Percentiles rank a stretch among this genome's conserved stretches.
These are phyloP conservation scores for Nicotiana tomentosiformis DNA, from an alignment of 257 asterid genomes.

Conservation along the genomic window DNA sequence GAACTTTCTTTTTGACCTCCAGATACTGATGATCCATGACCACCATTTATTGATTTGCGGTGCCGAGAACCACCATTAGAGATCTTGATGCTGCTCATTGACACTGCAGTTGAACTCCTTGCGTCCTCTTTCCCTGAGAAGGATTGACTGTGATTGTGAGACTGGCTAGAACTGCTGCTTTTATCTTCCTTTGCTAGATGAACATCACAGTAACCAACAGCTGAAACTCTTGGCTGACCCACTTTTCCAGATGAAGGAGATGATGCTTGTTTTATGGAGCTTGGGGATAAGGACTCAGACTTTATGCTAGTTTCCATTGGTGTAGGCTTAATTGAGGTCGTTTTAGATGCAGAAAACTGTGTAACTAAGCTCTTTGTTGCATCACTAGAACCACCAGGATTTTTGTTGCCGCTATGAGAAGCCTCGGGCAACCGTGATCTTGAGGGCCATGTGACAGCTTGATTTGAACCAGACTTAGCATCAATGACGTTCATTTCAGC, in stretches of 20 bases:
- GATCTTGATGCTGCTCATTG: constrained; percentile 27
- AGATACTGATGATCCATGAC: constrained; percentile 20
- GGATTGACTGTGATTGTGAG: constrained; percentile 28
- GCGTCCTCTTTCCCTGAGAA: constrained; percentile 35
- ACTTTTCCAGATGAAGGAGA: constrained; percentile 40
- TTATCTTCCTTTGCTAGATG: constrained; percentile 36
- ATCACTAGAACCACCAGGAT: constrained; percentile 33
- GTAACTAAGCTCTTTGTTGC: constrained; percentile 31
- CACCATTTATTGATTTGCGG: constrained; percentile 23
- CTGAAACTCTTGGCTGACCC: constrained; percentile 27
- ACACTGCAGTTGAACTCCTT: constrained; percentile 29
- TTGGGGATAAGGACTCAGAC: constrained; percentile 40
- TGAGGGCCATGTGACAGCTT: constrained; percentile 33
- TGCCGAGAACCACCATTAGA: constrained; percentile 26
- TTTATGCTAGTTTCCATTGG: constrained; percentile 31
- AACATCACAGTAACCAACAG: constrained; percentile 27
- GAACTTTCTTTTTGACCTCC: constrained; percentile 33
- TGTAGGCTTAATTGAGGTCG: constrained; percentile 28
- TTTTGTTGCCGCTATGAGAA: constrained; percentile 29
- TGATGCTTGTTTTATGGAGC: constrained; percentile 24
- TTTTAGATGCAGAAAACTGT: constrained; percentile 34
- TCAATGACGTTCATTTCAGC: constrained; percentile 53
- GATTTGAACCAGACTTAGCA: constrained; percentile 38
- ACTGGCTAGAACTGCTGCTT: constrained; percentile 43
- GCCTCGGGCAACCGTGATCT: constrained; percentile 30